Evolutionary conservation across 257 asterid species (phyloP).

Genomic region (Nemophila menziesii): DNA sequence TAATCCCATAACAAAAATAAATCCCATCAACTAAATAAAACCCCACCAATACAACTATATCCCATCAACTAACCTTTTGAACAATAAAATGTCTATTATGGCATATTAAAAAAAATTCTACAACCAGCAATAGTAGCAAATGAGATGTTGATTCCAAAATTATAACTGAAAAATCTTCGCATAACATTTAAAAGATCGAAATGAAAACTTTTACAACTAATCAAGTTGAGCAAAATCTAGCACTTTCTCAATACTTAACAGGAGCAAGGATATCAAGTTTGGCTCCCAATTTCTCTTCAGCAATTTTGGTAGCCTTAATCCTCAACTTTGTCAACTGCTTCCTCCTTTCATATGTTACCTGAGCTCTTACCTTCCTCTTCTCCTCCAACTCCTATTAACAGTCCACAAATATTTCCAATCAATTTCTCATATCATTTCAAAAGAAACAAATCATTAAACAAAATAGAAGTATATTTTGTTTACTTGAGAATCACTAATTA

Average conservation of each 20-base stretch:
- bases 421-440: too few species aligned
- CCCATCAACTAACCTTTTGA: too few species aligned
- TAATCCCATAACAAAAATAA: too few species aligned
- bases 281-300: slow-evolving; percentile 25
- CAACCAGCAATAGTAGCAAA: neutral
- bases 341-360: slow-evolving; percentile 17
- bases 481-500: too few species aligned
- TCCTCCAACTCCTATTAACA: slow-evolving; percentile 25
- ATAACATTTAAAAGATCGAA: slow-evolving; percentile 4
- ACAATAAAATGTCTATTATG: too few species aligned
- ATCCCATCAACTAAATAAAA: too few species aligned
- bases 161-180: neutral
- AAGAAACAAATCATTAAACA: too few species aligned
- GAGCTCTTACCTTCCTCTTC: slow-evolving; percentile 25
- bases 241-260: slow-evolving; percentile 17
- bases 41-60: too few species aligned
- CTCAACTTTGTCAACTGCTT: slow-evolving; percentile 23
- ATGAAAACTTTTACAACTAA: neutral
- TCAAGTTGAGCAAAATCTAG: slow-evolving; percentile 1
- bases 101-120: slow-evolving; percentile 2
- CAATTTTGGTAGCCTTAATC: slow-evolving; percentile 16
- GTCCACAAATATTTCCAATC: too few species aligned
- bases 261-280: slow-evolving; percentile 20
- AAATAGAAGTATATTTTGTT: too few species aligned
- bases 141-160: neutral